Evolutionary conservation across 768 basidiomycete genomes (phyloP).

Genomic region (Sistotremastrum niveocremeum): DNA sequence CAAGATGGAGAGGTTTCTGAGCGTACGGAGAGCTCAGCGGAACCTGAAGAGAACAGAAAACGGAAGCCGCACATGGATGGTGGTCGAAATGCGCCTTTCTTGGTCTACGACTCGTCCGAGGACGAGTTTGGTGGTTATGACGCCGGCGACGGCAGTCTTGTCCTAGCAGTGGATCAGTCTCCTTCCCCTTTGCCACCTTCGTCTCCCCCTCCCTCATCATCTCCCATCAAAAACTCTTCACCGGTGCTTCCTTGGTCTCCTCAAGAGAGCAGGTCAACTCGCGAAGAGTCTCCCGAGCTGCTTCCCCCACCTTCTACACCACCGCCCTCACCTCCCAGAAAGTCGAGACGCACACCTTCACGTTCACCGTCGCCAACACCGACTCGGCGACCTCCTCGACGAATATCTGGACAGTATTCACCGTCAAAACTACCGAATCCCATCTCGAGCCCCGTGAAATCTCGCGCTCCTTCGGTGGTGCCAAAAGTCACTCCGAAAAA

Average conservation of each 20-base stretch:
- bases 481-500: no score
- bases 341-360: not conserved
- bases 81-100: not conserved
- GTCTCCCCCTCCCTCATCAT: not conserved
- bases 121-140: conserved; percentile 15
- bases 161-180: conserved; percentile 3
- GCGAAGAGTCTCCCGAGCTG: not conserved
- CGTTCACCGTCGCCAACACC: not conserved
- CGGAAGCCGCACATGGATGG: not conserved
- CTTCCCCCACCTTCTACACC: not conserved
- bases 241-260: not conserved
- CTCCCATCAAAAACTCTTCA: not conserved
- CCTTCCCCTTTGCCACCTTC: conserved; percentile 1
- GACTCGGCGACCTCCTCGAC: not conserved
- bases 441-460: no score
- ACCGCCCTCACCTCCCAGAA: not conserved
- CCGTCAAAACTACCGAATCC: no score
- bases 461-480: no score
- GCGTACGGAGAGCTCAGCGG: not conserved
- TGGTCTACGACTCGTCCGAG: conserved; percentile 10
- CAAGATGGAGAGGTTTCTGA: conserved; percentile 8
- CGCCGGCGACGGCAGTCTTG: conserved; percentile 8
- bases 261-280: not conserved
- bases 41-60: not conserved
- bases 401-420: not conserved